phyloP scores from a whole-genome alignment of 805 yeast genomes.

The Cyberlindnera bimundalis region DNA sequence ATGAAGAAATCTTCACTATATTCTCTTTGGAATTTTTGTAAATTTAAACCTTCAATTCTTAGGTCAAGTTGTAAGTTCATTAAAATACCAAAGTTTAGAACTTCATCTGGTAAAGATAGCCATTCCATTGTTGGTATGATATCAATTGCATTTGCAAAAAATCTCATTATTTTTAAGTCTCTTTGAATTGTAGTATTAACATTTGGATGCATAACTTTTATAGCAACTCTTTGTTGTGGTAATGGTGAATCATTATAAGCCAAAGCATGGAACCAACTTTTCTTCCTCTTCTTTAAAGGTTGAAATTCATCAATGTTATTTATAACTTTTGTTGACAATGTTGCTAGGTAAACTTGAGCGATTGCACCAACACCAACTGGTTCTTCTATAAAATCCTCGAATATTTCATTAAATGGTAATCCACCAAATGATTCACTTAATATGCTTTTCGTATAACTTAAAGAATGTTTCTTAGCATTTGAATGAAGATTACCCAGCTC shows the following conservation, averaged over 20 bases:
- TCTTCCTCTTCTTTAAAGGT: slow-evolving; percentile 24
- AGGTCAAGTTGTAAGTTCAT: slow-evolving; percentile 89
- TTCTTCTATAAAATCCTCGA: slow-evolving; percentile 66
- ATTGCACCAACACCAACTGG: slow-evolving; percentile 98
- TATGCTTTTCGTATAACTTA: slow-evolving; percentile 54
- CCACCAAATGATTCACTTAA: slow-evolving; percentile 58
- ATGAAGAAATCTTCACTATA: slow-evolving; percentile 57
- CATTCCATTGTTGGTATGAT: slow-evolving; percentile 93
- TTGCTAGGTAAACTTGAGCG: slow-evolving; percentile 89
- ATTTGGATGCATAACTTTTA: slow-evolving; percentile 88
- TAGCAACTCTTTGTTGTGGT: slow-evolving; percentile 66
- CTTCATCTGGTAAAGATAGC: slow-evolving; percentile 94
- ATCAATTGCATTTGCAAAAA: slow-evolving; percentile 71
- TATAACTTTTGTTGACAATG: slow-evolving; percentile 46
- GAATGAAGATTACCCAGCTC: slow-evolving; percentile 80
- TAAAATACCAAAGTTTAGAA: slow-evolving; percentile 76
- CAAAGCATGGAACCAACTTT: slow-evolving; percentile 13
- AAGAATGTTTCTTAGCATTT: slow-evolving; percentile 70
- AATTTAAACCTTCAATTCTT: slow-evolving; percentile 82
- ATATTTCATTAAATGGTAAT: slow-evolving; percentile 59
- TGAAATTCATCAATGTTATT: slow-evolving; percentile 31
- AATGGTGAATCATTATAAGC: slow-evolving; percentile 22
- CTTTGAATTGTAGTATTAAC: slow-evolving; percentile 70
- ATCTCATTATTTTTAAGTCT: slow-evolving; percentile 79
- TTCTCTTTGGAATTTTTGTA: slow-evolving; percentile 66